Conservation (phyloP, 345 rosid genomes). For the Acer saccharum region DNA sequence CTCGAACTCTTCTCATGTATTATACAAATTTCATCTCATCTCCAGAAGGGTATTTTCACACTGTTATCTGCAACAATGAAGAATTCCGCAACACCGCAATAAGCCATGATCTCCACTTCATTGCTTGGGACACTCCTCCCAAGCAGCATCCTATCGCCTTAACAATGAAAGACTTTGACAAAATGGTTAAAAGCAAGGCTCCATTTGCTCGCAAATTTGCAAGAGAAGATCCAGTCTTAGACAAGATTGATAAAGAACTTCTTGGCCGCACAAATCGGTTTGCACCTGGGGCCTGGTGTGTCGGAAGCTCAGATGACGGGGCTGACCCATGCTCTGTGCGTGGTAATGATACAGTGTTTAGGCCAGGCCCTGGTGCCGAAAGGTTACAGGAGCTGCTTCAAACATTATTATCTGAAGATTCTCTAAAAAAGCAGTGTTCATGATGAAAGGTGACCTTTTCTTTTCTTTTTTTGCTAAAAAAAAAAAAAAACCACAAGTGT, state of each 20-base stretch:
- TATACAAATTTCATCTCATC: constrained; percentile 85
- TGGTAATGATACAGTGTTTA: constrained; percentile 61
- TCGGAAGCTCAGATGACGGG: constrained; percentile 56
- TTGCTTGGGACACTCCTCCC: constrained; percentile 96
- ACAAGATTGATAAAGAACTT: constrained; percentile 81
- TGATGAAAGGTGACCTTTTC: constrained; percentile 30
- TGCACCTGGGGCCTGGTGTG: constrained; percentile 83
- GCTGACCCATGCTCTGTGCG: constrained; percentile 65
- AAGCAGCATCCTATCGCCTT: constrained; percentile 84
- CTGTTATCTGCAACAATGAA: constrained; percentile 74
- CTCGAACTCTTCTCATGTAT: constrained; percentile 81
- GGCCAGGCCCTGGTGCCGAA: constrained; percentile 77
- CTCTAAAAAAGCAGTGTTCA: constrained; percentile 56
- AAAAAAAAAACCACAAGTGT: constrained; percentile 26
- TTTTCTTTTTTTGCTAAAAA: neutral
- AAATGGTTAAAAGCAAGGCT: constrained; percentile 80
- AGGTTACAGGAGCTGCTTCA: constrained; percentile 61
- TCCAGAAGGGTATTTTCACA: constrained; percentile 97
- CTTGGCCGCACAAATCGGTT: constrained; percentile 62
- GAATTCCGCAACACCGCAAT: constrained; percentile 64
- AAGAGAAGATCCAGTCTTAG: constrained; percentile 71
- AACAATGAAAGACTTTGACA: constrained; percentile 65
- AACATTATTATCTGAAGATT: constrained; percentile 59
- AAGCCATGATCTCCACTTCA: constrained; percentile 88
- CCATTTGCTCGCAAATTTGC: constrained; percentile 90